phyloP scores from a whole-genome alignment of 257 asterid species.

The Solanum bukasovii region DNA sequence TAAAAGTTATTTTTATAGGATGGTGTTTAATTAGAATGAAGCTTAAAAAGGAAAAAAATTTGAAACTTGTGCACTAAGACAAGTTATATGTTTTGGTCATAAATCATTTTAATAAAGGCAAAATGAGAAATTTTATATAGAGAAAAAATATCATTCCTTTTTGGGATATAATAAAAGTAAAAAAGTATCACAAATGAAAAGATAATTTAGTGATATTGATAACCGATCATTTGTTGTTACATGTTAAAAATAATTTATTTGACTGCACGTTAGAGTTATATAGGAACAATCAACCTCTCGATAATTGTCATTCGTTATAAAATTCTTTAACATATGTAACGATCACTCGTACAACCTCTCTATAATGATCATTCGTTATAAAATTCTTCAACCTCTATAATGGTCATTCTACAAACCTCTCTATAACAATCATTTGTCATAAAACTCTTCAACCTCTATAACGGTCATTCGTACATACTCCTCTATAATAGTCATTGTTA shows the following conservation, averaged over 20 bases:
- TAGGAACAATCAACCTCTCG: neutral
- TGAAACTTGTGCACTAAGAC: neutral
- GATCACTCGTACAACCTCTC: neutral
- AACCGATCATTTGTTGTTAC: neutral
- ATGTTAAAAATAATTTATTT: neutral
- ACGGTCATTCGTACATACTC: neutral
- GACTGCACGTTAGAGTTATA: too few species aligned
- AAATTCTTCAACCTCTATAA: too few species aligned
- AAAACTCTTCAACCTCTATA: neutral
- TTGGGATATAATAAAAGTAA: neutral
- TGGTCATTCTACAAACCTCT: too few species aligned
- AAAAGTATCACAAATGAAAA: neutral
- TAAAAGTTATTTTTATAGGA: neutral
- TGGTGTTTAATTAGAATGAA: neutral
- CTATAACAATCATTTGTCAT: too few species aligned
- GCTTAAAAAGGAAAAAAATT: neutral
- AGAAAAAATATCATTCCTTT: neutral
- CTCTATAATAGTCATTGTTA: neutral
- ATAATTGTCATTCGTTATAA: neutral
- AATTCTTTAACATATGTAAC: too few species aligned
- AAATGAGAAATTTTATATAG: neutral
- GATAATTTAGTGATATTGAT: neutral
- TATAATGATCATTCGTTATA: too few species aligned
- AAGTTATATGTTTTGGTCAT: neutral
- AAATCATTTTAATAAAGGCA: neutral